A percentile compares a stretch with the other conserved stretches of the same genome.
These are phyloP conservation scores for Porpolomopsis calyptriformis DNA, from an alignment of 768 basidiomycete genomes.

Conservation along the genomic window DNA sequence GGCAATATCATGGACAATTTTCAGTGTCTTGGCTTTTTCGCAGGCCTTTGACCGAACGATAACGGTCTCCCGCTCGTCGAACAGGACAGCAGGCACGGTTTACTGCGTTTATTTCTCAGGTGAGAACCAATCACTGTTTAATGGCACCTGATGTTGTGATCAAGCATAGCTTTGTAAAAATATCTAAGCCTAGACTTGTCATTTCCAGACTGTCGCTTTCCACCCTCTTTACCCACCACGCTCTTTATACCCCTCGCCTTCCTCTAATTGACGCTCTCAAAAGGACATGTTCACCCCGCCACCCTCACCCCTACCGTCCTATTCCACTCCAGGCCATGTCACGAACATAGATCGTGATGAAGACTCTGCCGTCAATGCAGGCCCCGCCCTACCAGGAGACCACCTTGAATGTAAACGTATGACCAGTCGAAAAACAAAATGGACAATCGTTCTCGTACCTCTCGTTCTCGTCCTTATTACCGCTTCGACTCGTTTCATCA, in stretches of 20 bases:
- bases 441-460: conserved; percentile 48
- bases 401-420: conserved; percentile 29
- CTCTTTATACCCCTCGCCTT: conserved; percentile 17
- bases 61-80: no score
- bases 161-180: background rate
- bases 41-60: no score
- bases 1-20: no score
- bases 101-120: no score
- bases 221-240: conserved; percentile 10
- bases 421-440: conserved; percentile 34
- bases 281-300: conserved; percentile 26
- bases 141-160: background rate
- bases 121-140: no score
- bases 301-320: conserved; percentile 23
- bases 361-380: background rate
- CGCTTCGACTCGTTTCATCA: conserved; percentile 37
- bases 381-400: background rate
- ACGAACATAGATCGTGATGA: no score
- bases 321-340: no score
- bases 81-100: no score
- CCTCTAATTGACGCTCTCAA: conserved; percentile 13
- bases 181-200: background rate
- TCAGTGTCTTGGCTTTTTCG: no score
- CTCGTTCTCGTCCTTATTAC: conserved; percentile 45
- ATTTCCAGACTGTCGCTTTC: background rate